Base-by-base conservation (phyloP, 2,329 filamentous ascomycete genomes). In the Phaeosphaeriaceae sp. region DNA sequence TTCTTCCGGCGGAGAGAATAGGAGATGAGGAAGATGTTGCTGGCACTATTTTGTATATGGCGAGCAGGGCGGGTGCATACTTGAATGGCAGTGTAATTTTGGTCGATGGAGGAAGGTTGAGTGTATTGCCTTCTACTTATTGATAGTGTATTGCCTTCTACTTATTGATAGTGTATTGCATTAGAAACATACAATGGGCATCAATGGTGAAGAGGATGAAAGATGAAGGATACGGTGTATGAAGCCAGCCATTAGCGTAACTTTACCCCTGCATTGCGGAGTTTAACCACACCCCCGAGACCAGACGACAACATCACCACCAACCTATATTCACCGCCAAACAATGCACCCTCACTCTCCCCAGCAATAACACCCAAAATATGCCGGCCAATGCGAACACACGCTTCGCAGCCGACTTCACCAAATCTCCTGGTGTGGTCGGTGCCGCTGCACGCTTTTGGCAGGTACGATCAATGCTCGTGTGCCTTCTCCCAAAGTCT, bases 21-120 rank as follows among this genome's bases (percentile, higher is more conserved):
- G 87, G 87, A 1, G 78, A 81, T 33, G 79, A 84, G 49, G 73
- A 83, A 58, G 87, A 88, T 61, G 83, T 90, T 76, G 83, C 80
- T 1, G 86, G 86, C 1, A 76, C 83, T 39, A 79, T 89, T 20
- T 66, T 90, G 42, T 89, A 85, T 74, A 75, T 90, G 64, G 83
- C 83, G 3, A 84, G 83, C 40, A 75, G 81, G 53, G 85, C 86
- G 2, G 87, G 87, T 1, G 83, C 82, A 3, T 89, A 87, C 67
- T 76, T 83, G 59, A 89, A 88, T 67, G 87, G 86, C 2, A 81
- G 80, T 50, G 78, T 85, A 13, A 72, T 88, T 38, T 71, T 88
- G 6, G 76, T 83, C 0, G 87, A 89, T 65, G 86, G 86, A 40
- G 86, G 86, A 1, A 77, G 85, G 48, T 64, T 89, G 40, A 76